Base-by-base conservation (phyloP, 805 yeast species). In the Candida peoriensis region DNA sequence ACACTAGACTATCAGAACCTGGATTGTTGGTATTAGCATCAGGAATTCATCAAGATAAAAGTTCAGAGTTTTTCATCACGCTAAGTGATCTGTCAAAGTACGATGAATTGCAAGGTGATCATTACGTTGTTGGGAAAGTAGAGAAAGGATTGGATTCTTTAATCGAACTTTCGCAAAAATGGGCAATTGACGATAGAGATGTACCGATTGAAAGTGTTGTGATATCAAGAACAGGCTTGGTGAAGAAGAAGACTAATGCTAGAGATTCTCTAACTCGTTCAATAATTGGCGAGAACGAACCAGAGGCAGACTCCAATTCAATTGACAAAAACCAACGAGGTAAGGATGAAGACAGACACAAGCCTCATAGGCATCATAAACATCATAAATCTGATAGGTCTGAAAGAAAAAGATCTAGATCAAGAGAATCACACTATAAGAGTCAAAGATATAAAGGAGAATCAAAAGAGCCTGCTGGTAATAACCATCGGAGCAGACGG, bases 21-120 rank as follows among this genome's bases (percentile, higher is more conserved):
- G 26, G 26, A 6, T 5, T 24, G 26, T 15, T 24, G 3, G 26
- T 24, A 10, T n/a, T n/a, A n/a, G 36, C 36, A 2, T 17, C 28
- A 7, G 28, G 13, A 4, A 13, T n/a, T 3, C n/a, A 24, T 18
- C 17, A 33, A 8, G 14, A 13, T 4, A 14, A 11, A 5, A 19
- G 28, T 14, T 28, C 28, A 17, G 24, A 33, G 15, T 28, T 33
- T 13, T 33, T 33, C n/a, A 24, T 33, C 10, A 33, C 36, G 8
- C 24, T 33, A 16, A 8, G 9, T 13, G 36, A 33, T 22, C 15
- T 33, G 5, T 28, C 32, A 5, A 10, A 6, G 17, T 24, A 8
- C 17, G 23, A 31, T 16, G 33, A 24, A 13, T 12, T 34, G 11
- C 19, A 23, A n/a, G n/a, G n/a, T n/a, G n/a, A n/a, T n/a, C 29